Evolutionary conservation across 305 asterid species (phyloP).

Genomic region (Fraxinus floribunda): DNA sequence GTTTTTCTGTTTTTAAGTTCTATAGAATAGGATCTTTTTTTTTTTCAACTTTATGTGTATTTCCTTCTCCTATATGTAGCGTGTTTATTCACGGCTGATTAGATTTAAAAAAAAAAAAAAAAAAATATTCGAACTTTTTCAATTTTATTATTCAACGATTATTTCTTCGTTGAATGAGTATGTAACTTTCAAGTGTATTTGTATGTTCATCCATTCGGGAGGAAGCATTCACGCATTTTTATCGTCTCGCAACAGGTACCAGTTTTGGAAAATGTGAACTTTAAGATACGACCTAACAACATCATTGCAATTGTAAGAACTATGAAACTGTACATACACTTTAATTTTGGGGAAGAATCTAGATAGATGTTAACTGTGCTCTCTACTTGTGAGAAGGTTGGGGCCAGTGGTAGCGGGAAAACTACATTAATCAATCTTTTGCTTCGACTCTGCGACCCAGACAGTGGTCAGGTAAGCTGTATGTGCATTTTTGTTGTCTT

Average conservation of each 20-base stretch:
- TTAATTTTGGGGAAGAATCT: slow-evolving; percentile 4
- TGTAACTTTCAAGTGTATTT: not conserved
- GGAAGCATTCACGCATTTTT: not conserved
- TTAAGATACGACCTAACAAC: slow-evolving; percentile 46
- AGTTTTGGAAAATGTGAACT: slow-evolving; percentile 39
- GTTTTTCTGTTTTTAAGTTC: not conserved
- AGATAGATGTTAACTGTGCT: slow-evolving; percentile 20
- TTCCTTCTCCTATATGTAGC: not conserved
- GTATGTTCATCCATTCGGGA: not conserved
- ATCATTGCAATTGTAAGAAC: slow-evolving; percentile 45
- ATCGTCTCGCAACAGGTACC: slow-evolving; percentile 41
- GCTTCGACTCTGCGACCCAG: slow-evolving; percentile 48
- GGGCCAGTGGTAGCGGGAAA: slow-evolving; percentile 51
- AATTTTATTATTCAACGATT: not conserved
- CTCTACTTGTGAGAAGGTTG: slow-evolving; percentile 33
- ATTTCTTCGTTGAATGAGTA: not conserved
- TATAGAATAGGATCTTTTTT: not conserved
- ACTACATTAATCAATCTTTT: slow-evolving; percentile 26
- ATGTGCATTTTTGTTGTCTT: not conserved
- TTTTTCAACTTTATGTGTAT: not conserved
- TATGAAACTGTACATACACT: not conserved
- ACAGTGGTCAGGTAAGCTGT: slow-evolving; percentile 43
- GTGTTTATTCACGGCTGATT: not conserved
- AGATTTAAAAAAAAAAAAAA: too few species aligned
- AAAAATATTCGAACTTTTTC: not conserved